Base-by-base conservation (phyloP, 495 filamentous ascomycete genomes). In the Cenococcum geophilum region DNA sequence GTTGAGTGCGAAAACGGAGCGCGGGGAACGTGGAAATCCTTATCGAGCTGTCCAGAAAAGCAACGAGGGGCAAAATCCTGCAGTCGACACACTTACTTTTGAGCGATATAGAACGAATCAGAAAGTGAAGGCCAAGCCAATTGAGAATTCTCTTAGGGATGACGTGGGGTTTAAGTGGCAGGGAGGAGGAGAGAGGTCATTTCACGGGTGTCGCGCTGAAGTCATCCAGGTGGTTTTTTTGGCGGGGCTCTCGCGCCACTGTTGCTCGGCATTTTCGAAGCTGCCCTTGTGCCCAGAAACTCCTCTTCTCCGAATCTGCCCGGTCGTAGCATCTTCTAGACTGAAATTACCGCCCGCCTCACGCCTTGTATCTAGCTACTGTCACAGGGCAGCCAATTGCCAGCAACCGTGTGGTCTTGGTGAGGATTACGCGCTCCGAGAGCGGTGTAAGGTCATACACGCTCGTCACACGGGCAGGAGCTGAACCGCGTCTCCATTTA, bases 221-320 rank as follows among this genome's bases (percentile, higher is more conserved):
- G 14, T 16, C 12, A 45, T 45, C 3, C 27, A 32, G 27, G 3
- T 2, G 27, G n/a, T n/a, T n/a, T 32, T 22, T 49, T 18, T 49
- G 45, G 45, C 45, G 45, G 45, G 45, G 45, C 18, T 20, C 8
- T 14, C 45, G 9, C 18, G 45, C 45, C 18, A 9, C 45, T 14
- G 8, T n/a, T 60, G 61, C 61, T 64, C 61, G 65, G 61, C 57
- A 48, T 25, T 52, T 5, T 21, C n/a, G 57, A 50, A 55, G 43
- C 42, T 62, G 60, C 34, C 57, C 57, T 57, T 35, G 27, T 32
- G 27, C 6, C 22, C 49, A 23, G 25, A 11, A 25, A 6, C 27
- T 56, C 18, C 14, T 42, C 14, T 37, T 56, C 54, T 43, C 66
- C 66, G 66, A 62, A 23, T 68, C 62, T 66, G 59, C 51, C 64